phyloP scores from a whole-genome alignment of 352 stramenopile species.

The Stephanocyclus meneghinianus region DNA sequence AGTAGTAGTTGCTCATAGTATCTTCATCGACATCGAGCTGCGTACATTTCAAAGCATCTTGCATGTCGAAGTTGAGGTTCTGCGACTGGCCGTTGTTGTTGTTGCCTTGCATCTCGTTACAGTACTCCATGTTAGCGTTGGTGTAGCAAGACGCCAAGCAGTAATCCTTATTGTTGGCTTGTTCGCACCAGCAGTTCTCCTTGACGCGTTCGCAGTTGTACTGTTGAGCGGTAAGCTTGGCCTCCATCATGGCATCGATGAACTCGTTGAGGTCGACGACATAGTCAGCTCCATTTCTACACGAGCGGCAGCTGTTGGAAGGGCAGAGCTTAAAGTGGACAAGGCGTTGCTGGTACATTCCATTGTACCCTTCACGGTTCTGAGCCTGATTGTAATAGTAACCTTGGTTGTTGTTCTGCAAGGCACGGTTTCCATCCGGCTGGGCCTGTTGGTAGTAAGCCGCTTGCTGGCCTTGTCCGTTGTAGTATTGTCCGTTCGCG shows the following conservation, averaged over 20 bases:
- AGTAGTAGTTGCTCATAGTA: constrained; percentile 23
- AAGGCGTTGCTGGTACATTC: constrained; percentile 57
- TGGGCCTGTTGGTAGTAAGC: constrained; percentile 16
- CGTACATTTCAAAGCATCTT: constrained; percentile 22
- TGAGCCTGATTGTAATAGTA: constrained; percentile 18
- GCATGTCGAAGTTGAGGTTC: constrained; percentile 25
- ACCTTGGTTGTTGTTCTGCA: constrained; percentile 16
- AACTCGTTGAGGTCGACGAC: constrained; percentile 70
- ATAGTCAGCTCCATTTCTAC: constrained; percentile 58
- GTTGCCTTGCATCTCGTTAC: constrained; percentile 17
- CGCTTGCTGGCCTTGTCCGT: not conserved
- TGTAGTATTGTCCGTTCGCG: constrained; percentile 18
- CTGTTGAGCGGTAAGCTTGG: constrained; percentile 47
- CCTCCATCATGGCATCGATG: constrained; percentile 60
- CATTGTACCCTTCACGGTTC: constrained; percentile 26
- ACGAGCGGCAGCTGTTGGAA: constrained; percentile 34
- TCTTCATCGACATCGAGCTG: constrained; percentile 30
- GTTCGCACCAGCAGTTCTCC: constrained; percentile 50
- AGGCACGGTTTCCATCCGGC: not conserved
- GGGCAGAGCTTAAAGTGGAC: constrained; percentile 75
- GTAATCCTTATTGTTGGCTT: constrained; percentile 37
- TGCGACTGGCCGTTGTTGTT: constrained; percentile 2
- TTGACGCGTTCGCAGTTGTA: constrained; percentile 52
- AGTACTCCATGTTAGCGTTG: constrained; percentile 34
- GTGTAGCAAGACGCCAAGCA: constrained; percentile 19